Evolutionary conservation across 2,329 filamentous ascomycete species (phyloP).

Genomic region (Trichoderma sp.): DNA sequence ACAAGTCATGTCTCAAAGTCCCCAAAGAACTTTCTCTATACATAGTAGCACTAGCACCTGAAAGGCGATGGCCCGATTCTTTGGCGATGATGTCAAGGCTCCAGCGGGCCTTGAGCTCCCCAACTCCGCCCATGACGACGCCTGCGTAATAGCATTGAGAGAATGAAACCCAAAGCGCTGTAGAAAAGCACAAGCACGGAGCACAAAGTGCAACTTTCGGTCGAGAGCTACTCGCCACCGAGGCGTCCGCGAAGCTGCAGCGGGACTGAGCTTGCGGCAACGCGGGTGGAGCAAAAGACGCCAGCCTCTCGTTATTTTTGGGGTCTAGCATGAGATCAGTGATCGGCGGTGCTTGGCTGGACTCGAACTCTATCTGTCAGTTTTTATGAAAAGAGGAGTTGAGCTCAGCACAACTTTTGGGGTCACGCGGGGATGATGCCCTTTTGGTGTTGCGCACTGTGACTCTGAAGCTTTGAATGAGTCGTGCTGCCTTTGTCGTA

Average conservation of each 20-base stretch:
- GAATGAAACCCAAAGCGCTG: not conserved
- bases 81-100: conserved; percentile 13
- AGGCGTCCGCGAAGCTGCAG: conserved; percentile 13
- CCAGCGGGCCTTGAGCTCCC: not conserved
- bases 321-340: conserved; percentile 14
- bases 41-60: not conserved
- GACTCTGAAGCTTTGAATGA: not conserved
- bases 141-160: not conserved
- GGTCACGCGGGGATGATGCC: conserved; percentile 14
- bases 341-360: conserved; percentile 24
- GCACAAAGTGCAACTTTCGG: not conserved
- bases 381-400: not conserved
- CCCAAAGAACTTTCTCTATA: not conserved
- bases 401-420: conserved; percentile 3
- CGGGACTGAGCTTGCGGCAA: not conserved
- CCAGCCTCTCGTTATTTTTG: conserved; percentile 25
- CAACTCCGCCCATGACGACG: conserved; percentile 11
- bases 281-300: conserved; percentile 2
- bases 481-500: not conserved
- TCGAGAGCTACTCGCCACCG: conserved; percentile 7
- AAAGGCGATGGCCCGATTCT: not conserved
- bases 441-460: conserved; percentile 8
- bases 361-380: conserved; percentile 23
- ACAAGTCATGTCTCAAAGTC: not conserved
- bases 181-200: conserved; percentile 1